Conservation (phyloP, 345 rosid species). For the Ceriops decandra region DNA sequence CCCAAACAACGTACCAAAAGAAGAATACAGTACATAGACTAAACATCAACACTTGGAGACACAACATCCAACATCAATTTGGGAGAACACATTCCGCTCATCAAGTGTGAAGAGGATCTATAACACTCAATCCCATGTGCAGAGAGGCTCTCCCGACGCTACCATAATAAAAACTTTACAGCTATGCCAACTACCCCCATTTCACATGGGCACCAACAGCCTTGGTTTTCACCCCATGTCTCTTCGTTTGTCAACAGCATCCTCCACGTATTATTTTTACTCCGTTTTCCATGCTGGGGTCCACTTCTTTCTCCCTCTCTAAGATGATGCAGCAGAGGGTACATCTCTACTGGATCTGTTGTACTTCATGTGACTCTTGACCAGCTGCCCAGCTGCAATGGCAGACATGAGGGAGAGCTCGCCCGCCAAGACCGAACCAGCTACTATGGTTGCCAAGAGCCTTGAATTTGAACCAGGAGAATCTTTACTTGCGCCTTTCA, state of each 20-base stretch:
- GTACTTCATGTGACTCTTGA: conserved; percentile 85
- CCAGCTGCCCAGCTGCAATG: conserved; percentile 84
- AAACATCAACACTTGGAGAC: background rate
- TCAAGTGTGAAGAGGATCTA: background rate
- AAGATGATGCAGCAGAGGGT: conserved; percentile 31
- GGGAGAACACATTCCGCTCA: background rate
- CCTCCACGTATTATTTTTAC: conserved; percentile 10
- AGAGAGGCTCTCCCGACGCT: background rate
- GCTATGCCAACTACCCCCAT: background rate
- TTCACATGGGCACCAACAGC: conserved; percentile 9
- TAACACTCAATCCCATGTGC: background rate
- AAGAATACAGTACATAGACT: background rate
- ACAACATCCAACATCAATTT: background rate
- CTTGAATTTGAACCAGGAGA: conserved; percentile 69
- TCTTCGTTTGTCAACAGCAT: background rate
- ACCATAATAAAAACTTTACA: conserved; percentile 9
- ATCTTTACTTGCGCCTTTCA: conserved; percentile 68
- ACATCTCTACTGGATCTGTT: conserved; percentile 78
- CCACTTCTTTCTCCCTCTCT: background rate
- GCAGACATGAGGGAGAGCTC: conserved; percentile 89
- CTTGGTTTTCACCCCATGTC: background rate
- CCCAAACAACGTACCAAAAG: background rate
- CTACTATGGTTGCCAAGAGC: conserved; percentile 65
- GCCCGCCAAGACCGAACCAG: conserved; percentile 79
- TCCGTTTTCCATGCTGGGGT: conserved; percentile 3